Conservation (phyloP, 192 early-diverging fungal genomes). For the Mortierella alpina region DNA sequence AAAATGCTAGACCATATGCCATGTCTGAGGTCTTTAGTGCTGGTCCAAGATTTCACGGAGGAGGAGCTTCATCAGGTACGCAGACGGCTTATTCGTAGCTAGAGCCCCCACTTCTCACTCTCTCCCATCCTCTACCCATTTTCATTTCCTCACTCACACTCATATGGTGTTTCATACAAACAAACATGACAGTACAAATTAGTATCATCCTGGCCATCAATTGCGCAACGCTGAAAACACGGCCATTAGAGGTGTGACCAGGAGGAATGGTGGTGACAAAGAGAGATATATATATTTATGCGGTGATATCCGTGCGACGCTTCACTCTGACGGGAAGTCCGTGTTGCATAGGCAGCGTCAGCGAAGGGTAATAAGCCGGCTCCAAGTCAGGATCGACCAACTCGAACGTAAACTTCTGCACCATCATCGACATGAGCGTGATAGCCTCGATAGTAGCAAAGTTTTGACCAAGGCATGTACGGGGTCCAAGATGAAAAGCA, state of each 20-base stretch:
- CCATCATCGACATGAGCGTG: conserved; percentile 38
- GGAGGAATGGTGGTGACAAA: not conserved
- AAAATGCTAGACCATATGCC: not conserved
- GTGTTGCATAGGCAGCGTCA: conserved; percentile 53
- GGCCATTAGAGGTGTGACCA: not conserved
- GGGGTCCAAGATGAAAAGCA: conserved; percentile 69
- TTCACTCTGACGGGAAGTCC: conserved; percentile 41
- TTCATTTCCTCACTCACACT: too few species aligned
- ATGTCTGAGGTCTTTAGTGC: not conserved
- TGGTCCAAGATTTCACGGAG: not conserved
- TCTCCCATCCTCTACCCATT: too few species aligned
- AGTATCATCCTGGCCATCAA: too few species aligned
- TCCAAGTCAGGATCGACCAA: conserved; percentile 33
- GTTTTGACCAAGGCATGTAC: conserved; percentile 56
- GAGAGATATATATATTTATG: not conserved
- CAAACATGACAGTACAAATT: too few species aligned
- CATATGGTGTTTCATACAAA: too few species aligned
- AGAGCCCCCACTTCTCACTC: too few species aligned
- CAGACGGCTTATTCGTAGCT: too few species aligned
- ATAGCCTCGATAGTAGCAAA: conserved; percentile 59
- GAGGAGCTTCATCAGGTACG: too few species aligned
- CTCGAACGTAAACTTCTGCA: conserved; percentile 54
- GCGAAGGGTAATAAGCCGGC: conserved; percentile 27
- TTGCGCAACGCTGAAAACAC: not conserved
- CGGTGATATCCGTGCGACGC: conserved; percentile 1